Evolutionary conservation across 1,139 yeast genomes (phyloP), one percentile per base, ranked within the genome.

Genomic region (Geotrichum australiense): DNA sequence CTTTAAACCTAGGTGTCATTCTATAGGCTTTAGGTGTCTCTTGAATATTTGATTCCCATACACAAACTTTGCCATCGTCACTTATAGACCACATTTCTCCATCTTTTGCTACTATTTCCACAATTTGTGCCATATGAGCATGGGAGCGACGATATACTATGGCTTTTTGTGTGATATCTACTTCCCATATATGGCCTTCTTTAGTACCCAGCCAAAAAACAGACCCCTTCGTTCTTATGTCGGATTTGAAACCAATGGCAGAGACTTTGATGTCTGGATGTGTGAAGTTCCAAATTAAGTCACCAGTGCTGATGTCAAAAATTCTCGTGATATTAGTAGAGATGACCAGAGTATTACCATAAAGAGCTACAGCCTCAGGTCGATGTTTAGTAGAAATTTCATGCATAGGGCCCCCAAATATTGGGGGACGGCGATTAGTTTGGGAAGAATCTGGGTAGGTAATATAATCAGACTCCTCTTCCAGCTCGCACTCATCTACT

Each of bases 51-150:
- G 47, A 48, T 6, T 50, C 50, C 71, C 71, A 67, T 2, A 63
- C 49, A 41, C 61, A 58, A 2, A 66, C 43, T 35, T 63, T 61
- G 1, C 71, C 71, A 26, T 64, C 68, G 3, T 61, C 66, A 35
- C 67, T 65, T 36, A 67, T 36, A 1, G 68, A 59, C 65, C 68
- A 64, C 40, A 61, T 47, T 8, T 51, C 53, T 14, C 47, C 41
- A 6, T 51, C 52, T 8, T 51, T 50, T 3, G 54, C 48, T n/a
- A 42, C 52, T 12, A 62, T 60, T 10, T 51, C 50, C 4, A 55
- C 56, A 5, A 64, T 43, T 1, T 65, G 50, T 2, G 57, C 43
- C 35, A 50, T 39, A 44, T 63, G 68, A 20, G 53, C 55, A 21
- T 59, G 58, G 4, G 51, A 31, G 5, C 64, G 53, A 27, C 53